Evolutionary conservation across 2,329 filamentous ascomycete species (phyloP).

Genomic region (Cadophora sp.): DNA sequence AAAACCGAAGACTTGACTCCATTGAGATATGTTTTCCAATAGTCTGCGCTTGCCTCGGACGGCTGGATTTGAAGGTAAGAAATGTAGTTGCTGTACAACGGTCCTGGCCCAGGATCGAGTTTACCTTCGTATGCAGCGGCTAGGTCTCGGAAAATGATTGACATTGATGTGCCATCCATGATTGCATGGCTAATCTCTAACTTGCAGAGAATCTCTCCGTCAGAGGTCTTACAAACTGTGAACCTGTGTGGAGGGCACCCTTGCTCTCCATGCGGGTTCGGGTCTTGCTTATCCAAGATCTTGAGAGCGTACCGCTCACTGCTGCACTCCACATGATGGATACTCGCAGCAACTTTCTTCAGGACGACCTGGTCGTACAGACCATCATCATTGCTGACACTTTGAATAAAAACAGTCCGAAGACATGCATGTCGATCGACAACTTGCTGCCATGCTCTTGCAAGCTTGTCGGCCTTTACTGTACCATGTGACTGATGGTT

Average conservation of each 20-base stretch:
- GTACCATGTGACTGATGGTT: background rate
- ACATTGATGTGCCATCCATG: constrained; percentile 14
- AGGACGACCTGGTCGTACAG: constrained; percentile 42
- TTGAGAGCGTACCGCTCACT: background rate
- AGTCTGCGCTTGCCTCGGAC: background rate
- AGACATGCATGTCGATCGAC: constrained; percentile 44
- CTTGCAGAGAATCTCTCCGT: background rate
- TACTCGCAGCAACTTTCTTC: constrained; percentile 9
- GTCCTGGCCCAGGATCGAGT: background rate
- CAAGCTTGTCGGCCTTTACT: constrained; percentile 19
- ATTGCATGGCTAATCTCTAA: constrained; percentile 19
- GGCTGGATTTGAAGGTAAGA: background rate
- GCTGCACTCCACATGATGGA: background rate
- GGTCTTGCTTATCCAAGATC: background rate
- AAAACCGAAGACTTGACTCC: background rate
- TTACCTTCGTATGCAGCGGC: constrained; percentile 5
- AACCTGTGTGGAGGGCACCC: constrained; percentile 10
- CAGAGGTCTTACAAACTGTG: constrained; percentile 1
- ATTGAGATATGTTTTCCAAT: background rate
- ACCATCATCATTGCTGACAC: constrained; percentile 34
- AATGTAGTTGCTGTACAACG: background rate
- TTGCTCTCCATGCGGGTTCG: background rate
- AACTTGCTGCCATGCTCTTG: constrained; percentile 40
- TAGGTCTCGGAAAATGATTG: constrained; percentile 11
- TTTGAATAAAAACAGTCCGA: constrained; percentile 46